Evolutionary conservation across 73 alveolate species (phyloP).

Genomic region (Paramecium sexaurelia): DNA sequence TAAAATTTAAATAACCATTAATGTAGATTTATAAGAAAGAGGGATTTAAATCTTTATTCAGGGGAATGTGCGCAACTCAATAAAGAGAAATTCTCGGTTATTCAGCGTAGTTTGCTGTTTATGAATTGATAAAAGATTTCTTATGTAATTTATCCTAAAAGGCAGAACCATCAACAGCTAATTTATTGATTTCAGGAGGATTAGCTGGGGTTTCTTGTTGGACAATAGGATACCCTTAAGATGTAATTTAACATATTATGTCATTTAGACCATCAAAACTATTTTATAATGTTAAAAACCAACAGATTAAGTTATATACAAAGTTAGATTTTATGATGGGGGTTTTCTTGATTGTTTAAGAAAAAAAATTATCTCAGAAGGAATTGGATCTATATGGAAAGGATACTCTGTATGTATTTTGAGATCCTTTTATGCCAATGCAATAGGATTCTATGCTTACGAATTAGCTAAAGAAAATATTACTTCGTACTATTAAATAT

Average conservation of each 20-base stretch:
- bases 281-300: constrained; percentile 63
- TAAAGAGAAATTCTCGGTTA: constrained; percentile 64
- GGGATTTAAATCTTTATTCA: constrained; percentile 53
- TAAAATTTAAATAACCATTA: not conserved
- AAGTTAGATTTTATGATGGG: constrained; percentile 66
- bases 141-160: not conserved
- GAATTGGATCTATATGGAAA: constrained; percentile 71
- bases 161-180: constrained; percentile 45
- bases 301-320: not conserved
- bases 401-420: constrained; percentile 74
- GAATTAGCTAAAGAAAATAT: constrained; percentile 61
- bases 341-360: constrained; percentile 70
- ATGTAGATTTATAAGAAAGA: constrained; percentile 41
- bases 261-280: constrained; percentile 64
- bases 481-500: not conserved
- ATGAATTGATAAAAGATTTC: constrained; percentile 53
- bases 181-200: constrained; percentile 56
- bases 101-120: constrained; percentile 58
- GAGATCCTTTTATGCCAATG: constrained; percentile 67
- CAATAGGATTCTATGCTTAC: constrained; percentile 66
- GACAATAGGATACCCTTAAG: constrained; percentile 62
- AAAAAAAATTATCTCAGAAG: constrained; percentile 62
- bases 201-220: constrained; percentile 67
- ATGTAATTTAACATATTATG: not conserved
- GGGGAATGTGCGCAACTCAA: constrained; percentile 66